Evolutionary conservation across 148 eudicot genomes (phyloP), one percentile per base, ranked within the genome.

Genomic region (Diospyros kaki): DNA sequence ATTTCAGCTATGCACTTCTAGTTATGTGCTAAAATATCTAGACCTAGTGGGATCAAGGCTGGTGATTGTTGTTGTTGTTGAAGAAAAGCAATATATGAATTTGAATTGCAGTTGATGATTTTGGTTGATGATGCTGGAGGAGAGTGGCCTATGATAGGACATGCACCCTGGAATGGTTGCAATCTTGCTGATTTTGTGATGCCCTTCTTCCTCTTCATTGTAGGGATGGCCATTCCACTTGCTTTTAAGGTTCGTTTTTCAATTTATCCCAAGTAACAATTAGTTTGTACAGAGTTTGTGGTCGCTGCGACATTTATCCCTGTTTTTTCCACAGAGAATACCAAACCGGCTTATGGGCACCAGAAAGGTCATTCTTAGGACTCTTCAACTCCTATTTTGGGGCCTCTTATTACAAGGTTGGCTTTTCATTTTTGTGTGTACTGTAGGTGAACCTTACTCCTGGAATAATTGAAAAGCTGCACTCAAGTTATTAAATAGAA

Each of bases 91-190:
- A 28, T 28, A 28, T 60, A 3, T 11, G 64, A 54, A 9, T 50
- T 10, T 53, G 74, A 48, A 69, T 78, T 82, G 80, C 79, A 94
- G 98, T 81, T 94, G 81, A 94, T 94, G 98, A 84, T 94, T 75
- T 85, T 94, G 85, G 98, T 91, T 58, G 98, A 94, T 87, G 97
- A 94, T 80, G 98, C 93, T 72, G 98, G 98, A 76, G 98, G 86
- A 40, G 90, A 88, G 51, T 94, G 94, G 94, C 97, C 97, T 55
- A 83, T 77, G 83, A 91, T 94, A n/a, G 66, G 83, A 28, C 98
- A 91, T 80, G 93, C 98, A 15, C 98, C 95, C 46, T 94, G 98
- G 98, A 88, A 91, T 54, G 97, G 98, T 15, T 88, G 91, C 86
- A 86, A 87, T 60, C 89, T 94, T 18, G 98, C 98, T 72, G 98